These are phyloP conservation scores for Loxodes magnus DNA, from an alignment of 73 alveolate species.

Conservation along the genomic window DNA sequence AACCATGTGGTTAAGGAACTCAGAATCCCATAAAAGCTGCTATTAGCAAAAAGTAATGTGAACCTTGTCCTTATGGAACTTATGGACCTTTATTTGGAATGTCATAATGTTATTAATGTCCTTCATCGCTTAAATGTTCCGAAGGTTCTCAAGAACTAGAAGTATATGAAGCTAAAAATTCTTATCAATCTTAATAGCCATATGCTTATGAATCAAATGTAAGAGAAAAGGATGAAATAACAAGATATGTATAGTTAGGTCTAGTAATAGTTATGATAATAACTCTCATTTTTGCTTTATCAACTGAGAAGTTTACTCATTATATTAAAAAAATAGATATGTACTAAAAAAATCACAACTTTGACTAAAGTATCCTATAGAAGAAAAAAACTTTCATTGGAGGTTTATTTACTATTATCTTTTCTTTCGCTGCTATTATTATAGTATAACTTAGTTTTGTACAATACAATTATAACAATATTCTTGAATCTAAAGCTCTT, in stretches of 20 bases:
- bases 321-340: background rate
- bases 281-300: background rate
- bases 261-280: background rate
- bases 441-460: background rate
- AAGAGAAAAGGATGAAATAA: too few species aligned
- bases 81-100: too few species aligned
- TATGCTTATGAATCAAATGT: background rate
- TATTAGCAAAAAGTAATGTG: background rate
- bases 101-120: background rate
- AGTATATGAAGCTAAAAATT: background rate
- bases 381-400: background rate
- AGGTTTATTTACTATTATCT: slow-evolving; percentile 1
- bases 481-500: slow-evolving; percentile 9
- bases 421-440: background rate
- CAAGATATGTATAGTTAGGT: background rate
- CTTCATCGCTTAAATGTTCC: background rate
- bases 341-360: background rate
- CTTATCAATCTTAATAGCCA: background rate
- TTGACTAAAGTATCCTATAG: background rate
- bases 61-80: slow-evolving; percentile 2
- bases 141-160: background rate
- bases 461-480: background rate
- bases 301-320: background rate
- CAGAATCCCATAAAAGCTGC: background rate
- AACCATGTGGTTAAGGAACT: slow-evolving; percentile 1